Evolutionary conservation across 768 basidiomycete genomes (phyloP), one percentile per base, ranked within the genome.

Genomic region (Phylloporus sp.): DNA sequence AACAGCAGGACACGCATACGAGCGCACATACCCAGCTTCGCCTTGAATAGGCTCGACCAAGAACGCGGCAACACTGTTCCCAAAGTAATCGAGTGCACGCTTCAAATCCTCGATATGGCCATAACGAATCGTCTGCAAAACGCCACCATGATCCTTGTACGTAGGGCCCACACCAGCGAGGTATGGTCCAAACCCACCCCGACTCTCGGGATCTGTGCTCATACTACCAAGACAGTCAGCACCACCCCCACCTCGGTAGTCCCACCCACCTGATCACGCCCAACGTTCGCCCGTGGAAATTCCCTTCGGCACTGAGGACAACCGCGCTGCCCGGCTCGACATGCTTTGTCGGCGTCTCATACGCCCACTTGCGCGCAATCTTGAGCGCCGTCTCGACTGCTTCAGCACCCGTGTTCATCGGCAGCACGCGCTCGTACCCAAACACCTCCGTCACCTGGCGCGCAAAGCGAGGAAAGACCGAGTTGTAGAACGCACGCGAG

Each of bases 341-440:
- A 0, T 8, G 49, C 85, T 84, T 44, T 81, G 75, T 28, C 91
- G 85, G 36, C 81, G 85, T 75, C 92, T 98, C 73, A 72, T 98
- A 97, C 2, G 88, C 95, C 97, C 97, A 98, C 74, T 97, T 97
- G 59, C 97, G 74, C 0, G 97, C 86, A 16, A 98, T 79, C 78
- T 99, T 99, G 67, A 99, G 70, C n/a, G 86, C 83, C 0, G 95
- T 97, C 74, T 99, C 97, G 49, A 98, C 97, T 8, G 97, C 97
- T 65, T 99, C 97, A 1, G 94, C 94, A 41, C 95, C 95, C 1
- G 95, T 98, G 78, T 99, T 99, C 94, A 98, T 97, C 22, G 95
- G 95, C 9, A 98, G 76, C 2, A 97, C 92, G 85, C 93, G 94
- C 56, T 95, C 95, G 69, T 89, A 97, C 12, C 86, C 86, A 64